Evolutionary conservation across 2,329 filamentous ascomycete genomes (phyloP).

Genomic region (Aspergillus arachidicola): DNA sequence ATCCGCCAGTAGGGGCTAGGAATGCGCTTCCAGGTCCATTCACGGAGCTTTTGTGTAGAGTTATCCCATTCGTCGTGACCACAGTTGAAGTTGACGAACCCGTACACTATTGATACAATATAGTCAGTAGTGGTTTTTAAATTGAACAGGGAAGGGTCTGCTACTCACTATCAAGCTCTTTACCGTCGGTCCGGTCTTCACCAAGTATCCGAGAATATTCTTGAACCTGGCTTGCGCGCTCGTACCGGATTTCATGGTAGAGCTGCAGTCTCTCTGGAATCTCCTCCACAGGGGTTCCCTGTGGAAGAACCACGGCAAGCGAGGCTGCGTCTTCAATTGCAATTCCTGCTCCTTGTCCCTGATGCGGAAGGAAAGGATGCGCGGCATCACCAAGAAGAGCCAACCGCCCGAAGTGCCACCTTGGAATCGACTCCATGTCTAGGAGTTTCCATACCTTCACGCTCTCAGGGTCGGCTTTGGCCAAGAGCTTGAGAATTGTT

Average conservation of each 20-base stretch:
- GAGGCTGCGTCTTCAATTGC: constrained; percentile 68
- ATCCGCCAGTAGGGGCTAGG: constrained; percentile 46
- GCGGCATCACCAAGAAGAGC: constrained; percentile 66
- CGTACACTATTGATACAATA: constrained; percentile 31
- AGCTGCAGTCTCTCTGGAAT: constrained; percentile 58
- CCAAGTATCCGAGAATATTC: constrained; percentile 46
- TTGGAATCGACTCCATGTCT: constrained; percentile 61
- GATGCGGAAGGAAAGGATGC: constrained; percentile 65
- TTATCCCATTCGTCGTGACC: constrained; percentile 62
- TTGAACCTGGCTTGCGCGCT: constrained; percentile 59
- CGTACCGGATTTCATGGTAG: constrained; percentile 59
- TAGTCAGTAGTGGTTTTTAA: background rate
- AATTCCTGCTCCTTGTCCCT: constrained; percentile 61
- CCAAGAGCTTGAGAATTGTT: constrained; percentile 30
- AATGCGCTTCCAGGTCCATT: constrained; percentile 48
- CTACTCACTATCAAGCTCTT: constrained; percentile 3
- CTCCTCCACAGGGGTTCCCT: constrained; percentile 46
- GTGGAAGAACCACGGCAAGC: constrained; percentile 57
- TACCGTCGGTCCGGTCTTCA: constrained; percentile 37
- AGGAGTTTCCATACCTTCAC: constrained; percentile 60
- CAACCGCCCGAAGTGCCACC: constrained; percentile 56
- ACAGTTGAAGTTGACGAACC: constrained; percentile 55
- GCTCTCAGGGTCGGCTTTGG: constrained; percentile 42
- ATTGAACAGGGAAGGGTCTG: background rate
- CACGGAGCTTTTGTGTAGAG: constrained; percentile 52